Base-by-base conservation (phyloP, 2,329 filamentous ascomycete genomes). In the Ploettnerulaceae sp. region DNA sequence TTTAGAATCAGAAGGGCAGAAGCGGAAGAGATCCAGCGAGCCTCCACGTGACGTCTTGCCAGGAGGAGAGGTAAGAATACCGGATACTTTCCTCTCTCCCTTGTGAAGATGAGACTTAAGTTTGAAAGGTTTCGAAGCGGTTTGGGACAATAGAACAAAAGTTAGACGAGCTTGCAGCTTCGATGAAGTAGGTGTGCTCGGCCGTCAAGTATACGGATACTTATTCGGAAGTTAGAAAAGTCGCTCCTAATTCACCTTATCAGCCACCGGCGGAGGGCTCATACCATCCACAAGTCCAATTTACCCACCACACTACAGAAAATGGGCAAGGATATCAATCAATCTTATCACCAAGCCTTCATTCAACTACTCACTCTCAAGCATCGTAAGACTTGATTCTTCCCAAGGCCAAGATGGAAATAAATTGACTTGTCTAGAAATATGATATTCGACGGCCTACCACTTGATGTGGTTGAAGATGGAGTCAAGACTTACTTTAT, bases 71-170 rank as follows among this genome's bases (percentile, higher is more conserved):
- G 49, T 49, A 22, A 26, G 36, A 28, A 33, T 3, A 5, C 8
- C 7, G 7, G 5, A 4, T 26, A 28, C 21, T 15, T 6, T 20
- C 12, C 25, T 29, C 17, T 20, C 9, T 29, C 7, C 17, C 18
- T 25, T 20, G n/a, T n/a, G 11, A 22, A 24, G 22, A 7, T 26
- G 5, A 8, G 9, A 17, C 9, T 37, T 25, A 39, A 6, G 3
- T 4, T 4, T 1, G 24, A 1, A 18, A 54, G 52, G 46, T 52
- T 2, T 49, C 52, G 1, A 39, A 50, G 28, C 49, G 49, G 28
- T 54, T 54, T 35, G 49, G 52, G n/a, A 41, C 44, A 3, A 52
- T 54, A 29, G 52, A 54, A 29, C 43, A 54, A 18, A 54, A 47
- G 32, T 18, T 54, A 31, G 49, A 54, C 25, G 39, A 52, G 34